These are phyloP conservation scores for Quercus rubra DNA, from an alignment of 306 rosid species.

Conservation along the genomic window DNA sequence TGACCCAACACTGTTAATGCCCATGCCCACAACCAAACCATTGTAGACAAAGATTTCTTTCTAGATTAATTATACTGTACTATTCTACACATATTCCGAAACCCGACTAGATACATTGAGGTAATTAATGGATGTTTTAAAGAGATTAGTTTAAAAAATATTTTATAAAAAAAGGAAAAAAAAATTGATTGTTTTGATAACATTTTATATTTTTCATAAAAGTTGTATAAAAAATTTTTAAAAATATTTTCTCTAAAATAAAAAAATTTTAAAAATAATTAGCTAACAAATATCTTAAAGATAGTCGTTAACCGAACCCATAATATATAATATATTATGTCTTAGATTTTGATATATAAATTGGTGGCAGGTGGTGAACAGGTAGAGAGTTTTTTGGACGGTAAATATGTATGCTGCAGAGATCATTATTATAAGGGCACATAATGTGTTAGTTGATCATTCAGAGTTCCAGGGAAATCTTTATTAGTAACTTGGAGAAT, in stretches of 20 bases:
- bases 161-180: no score
- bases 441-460: conserved; percentile 33
- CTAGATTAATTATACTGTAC: not conserved
- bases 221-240: fast-evolving
- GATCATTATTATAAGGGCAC: conserved; percentile 10
- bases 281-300: no score
- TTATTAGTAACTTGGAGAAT: not conserved
- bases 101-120: not conserved
- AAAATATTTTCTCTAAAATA: no score
- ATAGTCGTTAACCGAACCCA: no score
- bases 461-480: not conserved
- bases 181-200: no score
- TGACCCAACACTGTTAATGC: no score
- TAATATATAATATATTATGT: not conserved
- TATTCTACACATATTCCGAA: not conserved
- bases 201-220: no score
- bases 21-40: no score
- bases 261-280: no score
- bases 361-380: conserved; percentile 17
- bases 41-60: conserved; percentile 17
- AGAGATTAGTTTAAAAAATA: fast-evolving
- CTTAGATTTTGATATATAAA: not conserved
- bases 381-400: conserved; percentile 24
- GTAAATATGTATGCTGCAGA: conserved; percentile 3
- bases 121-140: not conserved